phyloP scores from a whole-genome alignment of 2,329 filamentous ascomycete species.

The Xylariaceae sp. region DNA sequence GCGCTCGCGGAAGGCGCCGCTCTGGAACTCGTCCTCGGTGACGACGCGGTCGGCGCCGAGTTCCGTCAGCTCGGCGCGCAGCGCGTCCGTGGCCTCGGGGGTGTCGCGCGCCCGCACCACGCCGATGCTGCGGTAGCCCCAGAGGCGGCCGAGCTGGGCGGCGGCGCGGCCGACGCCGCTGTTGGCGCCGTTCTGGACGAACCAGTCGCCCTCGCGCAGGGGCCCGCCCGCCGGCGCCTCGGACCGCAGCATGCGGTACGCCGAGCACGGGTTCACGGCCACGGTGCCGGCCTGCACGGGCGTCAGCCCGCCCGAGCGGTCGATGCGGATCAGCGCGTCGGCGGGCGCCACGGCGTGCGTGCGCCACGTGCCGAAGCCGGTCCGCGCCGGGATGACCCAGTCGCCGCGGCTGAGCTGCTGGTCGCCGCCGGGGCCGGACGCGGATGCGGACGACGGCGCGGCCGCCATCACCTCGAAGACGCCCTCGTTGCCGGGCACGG shows the following conservation, averaged over 20 bases:
- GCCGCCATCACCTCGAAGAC: constrained; percentile 76
- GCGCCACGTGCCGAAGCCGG: constrained; percentile 87
- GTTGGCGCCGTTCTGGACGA: constrained; percentile 96
- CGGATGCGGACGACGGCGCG: constrained; percentile 54
- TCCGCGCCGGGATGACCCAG: constrained; percentile 83
- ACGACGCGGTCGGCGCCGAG: constrained; percentile 52
- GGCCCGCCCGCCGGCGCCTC: constrained; percentile 53
- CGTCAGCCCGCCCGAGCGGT: constrained; percentile 62
- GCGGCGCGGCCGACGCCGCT: constrained; percentile 85
- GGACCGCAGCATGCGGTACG: constrained; percentile 85
- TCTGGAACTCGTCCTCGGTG: constrained; percentile 47
- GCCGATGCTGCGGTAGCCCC: constrained; percentile 89
- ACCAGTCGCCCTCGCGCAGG: constrained; percentile 71
- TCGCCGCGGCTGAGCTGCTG: constrained; percentile 73
- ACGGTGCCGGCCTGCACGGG: constrained; percentile 80
- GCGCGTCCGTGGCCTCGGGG: constrained; percentile 53
- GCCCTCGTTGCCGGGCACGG: constrained; percentile 83
- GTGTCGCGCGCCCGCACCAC: constrained; percentile 68
- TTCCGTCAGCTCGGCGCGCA: constrained; percentile 43
- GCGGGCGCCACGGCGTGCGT: constrained; percentile 71
- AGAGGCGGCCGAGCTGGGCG: constrained; percentile 77
- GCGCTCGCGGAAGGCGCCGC: constrained; percentile 53
- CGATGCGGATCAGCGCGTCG: constrained; percentile 32
- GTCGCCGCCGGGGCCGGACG: too few species aligned
- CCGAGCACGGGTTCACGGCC: constrained; percentile 86